Percentiles rank a stretch among this genome's conserved stretches.
These are phyloP conservation scores for Saccharum officinarum DNA, from an alignment of 176 grass and related monocot species.

Conservation along the genomic window DNA sequence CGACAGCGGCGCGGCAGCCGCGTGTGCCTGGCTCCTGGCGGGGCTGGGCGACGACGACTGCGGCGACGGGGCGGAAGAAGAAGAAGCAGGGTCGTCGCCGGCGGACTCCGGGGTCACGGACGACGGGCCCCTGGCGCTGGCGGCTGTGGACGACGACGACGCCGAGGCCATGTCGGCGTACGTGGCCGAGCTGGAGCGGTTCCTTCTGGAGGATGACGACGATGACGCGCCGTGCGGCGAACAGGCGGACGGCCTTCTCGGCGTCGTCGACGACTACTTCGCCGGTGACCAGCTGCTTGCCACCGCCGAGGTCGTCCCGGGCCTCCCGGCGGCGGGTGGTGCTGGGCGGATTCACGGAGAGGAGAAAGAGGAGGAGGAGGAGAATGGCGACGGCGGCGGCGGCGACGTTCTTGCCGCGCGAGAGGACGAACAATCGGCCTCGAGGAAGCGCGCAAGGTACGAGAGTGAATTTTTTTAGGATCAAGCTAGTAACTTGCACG, in stretches of 20 bases:
- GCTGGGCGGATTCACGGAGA: neutral
- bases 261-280: neutral
- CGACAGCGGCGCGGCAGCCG: neutral
- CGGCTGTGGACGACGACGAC: neutral
- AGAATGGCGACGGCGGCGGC: neutral
- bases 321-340: neutral
- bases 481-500: neutral
- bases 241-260: neutral
- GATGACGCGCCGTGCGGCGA: neutral
- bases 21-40: neutral
- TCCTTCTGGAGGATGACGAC: constrained; percentile 1
- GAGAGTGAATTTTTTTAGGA: neutral
- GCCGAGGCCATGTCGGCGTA: neutral
- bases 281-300: neutral
- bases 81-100: neutral
- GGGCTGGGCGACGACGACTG: neutral
- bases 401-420: neutral
- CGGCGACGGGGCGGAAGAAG: neutral
- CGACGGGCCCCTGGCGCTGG: neutral
- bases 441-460: constrained; percentile 46
- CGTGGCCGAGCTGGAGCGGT: constrained; percentile 27
- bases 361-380: neutral
- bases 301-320: neutral
- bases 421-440: neutral
- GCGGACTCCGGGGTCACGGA: neutral